phyloP scores from a whole-genome alignment of 805 yeast genomes.

The Candida namnaoensis region DNA sequence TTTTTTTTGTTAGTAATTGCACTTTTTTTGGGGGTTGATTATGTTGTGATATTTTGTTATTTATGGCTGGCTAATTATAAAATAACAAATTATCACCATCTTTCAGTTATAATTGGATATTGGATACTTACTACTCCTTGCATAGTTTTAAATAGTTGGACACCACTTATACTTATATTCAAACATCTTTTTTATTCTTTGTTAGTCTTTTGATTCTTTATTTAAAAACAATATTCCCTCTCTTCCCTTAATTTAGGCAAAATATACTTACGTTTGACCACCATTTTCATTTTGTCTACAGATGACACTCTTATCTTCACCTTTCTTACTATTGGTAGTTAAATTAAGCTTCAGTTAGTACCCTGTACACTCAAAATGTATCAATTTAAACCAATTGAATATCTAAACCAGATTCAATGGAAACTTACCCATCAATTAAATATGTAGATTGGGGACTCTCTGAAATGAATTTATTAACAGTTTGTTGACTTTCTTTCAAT shows the following conservation, averaged over 20 bases:
- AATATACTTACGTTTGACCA: conserved; percentile 25
- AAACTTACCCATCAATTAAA: conserved; percentile 16
- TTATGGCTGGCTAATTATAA: not conserved
- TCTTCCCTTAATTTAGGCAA: no score
- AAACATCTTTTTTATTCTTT: conserved; percentile 25
- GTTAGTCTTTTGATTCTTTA: not conserved
- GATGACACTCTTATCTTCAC: conserved; percentile 26
- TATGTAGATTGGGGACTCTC: conserved; percentile 9
- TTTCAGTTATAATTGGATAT: not conserved
- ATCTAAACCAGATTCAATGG: no score
- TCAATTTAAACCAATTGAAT: no score
- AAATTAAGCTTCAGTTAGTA: no score
- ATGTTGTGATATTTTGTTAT: no score
- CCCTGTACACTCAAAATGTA: no score
- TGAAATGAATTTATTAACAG: conserved; percentile 6
- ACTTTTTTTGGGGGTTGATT: no score
- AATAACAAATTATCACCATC: not conserved
- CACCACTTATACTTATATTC: conserved; percentile 29
- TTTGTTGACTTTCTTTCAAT: not conserved
- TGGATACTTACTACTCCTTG: conserved; percentile 24
- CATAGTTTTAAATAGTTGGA: conserved; percentile 38
- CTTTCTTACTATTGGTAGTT: conserved; percentile 7
- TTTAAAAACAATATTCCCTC: no score
- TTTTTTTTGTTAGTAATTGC: no score
- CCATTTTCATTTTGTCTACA: conserved; percentile 35